Base-by-base conservation (phyloP, 345 rosid species). In the Boechera retrofracta region DNA sequence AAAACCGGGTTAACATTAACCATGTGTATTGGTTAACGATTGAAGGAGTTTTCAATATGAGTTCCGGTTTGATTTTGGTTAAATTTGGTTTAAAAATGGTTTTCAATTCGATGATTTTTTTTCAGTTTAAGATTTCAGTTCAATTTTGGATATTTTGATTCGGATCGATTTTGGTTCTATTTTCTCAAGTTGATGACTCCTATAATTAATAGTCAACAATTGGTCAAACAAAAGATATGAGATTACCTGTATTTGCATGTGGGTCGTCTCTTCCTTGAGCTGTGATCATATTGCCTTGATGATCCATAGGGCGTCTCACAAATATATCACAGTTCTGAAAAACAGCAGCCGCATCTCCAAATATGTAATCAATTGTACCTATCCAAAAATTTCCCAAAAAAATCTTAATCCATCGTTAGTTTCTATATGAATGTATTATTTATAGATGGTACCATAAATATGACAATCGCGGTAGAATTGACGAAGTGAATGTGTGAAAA, bases 401-500 rank as follows among this genome's bases (percentile, higher is more conserved):
- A n/a, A 5, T 48, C 4, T 36, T 38, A 68, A 31, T 21, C 29
- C 47, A 31, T 48, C 0, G 28, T 15, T 48, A n/a, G 9, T 9
- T 54, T 63, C 52, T 0, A 16, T 16, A 53, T 31, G 3, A 54
- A 35, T 7, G 52, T 7, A 51, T 67, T 6, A 47, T 48, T 28
- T 10, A 13, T 1, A 12, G 2, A 51, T 69, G 47, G 38, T 71
- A 71, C 97, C 95, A 2, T 89, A 77, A 10, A 89, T 74, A 41
- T 86, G 92, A 63, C 97, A 93, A 38, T 91, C 91, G 3, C 91
- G 86, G 29, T 91, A 91, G 78, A 93, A 89, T 53, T 93, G 97
- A 3, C 90, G 64, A 0, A 85, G 53, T 3, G 93, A 87, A 63
- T 84, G 93, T 0, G 82, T 80, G 11, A 74, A 83, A 64, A 88